Base-by-base conservation (phyloP, 371 early-diverging fungal genomes). In the Apophysomyces trapeziformis region DNA sequence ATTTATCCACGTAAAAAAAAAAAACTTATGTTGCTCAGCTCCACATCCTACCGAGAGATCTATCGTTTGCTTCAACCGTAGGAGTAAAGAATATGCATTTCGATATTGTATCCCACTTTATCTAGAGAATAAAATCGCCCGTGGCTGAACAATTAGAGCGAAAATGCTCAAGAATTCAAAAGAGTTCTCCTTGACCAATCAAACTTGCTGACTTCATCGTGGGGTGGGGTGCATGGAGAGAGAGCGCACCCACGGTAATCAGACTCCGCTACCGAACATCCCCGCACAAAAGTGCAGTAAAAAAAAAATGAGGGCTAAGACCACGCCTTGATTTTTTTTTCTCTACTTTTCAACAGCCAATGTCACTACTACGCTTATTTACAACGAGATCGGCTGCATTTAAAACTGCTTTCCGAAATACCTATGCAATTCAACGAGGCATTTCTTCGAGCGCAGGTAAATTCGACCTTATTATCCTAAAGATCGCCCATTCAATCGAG, bases 331-430 rank as follows among this genome's bases (percentile, higher is more conserved):
- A 18, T 21, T 50, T 56, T 32, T 62, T 58, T 64, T 18, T 35
- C 60, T 56, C 45, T 36, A 12, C 6, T 35, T 37, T 18, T n/a
- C 21, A 26, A 14, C 18, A 57, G 37, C 16, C 32, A 16, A 77
- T 77, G 77, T 77, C 77, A 37, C 69, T 78, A 54, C 65, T 75
- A 61, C 73, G 73, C 39, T 60, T 75, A 32, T 78, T 78, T 21
- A 75, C 75, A 39, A 67, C 46, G 11, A 72, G 69, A 18, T 36
- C 68, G 21, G 26, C 57, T 9, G 14, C 66, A 12, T 62, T 75
- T 7, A 70, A 46, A 18, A 56, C 63, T 66, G 41, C 57, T 38
- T 50, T 37, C 11, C 47, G 56, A 61, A 26, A 44, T 21, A 1
- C 26, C 59, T 12, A 38, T 65, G 36, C 58, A 18, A 44, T n/a